Evolutionary conservation across 2,329 filamentous ascomycete genomes (phyloP).

Genomic region (Diaporthe australafricana): DNA sequence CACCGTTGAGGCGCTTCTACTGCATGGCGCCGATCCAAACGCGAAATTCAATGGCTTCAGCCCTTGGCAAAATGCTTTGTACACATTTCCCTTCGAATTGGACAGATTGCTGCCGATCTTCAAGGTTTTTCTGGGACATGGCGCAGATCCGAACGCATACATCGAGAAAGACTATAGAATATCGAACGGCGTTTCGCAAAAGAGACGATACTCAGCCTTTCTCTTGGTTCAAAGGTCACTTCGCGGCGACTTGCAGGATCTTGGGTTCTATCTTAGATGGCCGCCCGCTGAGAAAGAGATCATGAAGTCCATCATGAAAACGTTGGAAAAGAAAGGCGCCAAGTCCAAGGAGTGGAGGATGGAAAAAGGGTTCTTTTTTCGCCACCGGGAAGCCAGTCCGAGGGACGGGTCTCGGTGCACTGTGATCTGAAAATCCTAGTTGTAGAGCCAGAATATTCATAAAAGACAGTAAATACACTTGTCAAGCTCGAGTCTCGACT

Average conservation of each 20-base stretch:
- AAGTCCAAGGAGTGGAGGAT: background rate
- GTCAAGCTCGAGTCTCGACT: too few species aligned
- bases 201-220: background rate
- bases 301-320: background rate
- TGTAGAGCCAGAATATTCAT: too few species aligned
- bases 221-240: background rate
- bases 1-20: background rate
- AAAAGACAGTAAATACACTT: too few species aligned
- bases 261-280: too few species aligned
- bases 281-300: background rate
- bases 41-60: background rate
- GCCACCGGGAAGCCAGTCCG: too few species aligned
- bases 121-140: background rate
- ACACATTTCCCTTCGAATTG: background rate
- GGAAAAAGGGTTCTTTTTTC: background rate
- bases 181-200: background rate
- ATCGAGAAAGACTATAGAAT: fast-evolving
- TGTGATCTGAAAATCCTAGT: too few species aligned
- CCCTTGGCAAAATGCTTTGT: background rate
- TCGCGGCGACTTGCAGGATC: background rate
- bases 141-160: background rate
- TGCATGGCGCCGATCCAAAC: background rate
- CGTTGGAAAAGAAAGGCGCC: background rate
- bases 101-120: background rate
- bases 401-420: too few species aligned